These are phyloP conservation scores for Aphanomyces euteiches DNA, from an alignment of 352 stramenopile genomes.

Conservation along the genomic window DNA sequence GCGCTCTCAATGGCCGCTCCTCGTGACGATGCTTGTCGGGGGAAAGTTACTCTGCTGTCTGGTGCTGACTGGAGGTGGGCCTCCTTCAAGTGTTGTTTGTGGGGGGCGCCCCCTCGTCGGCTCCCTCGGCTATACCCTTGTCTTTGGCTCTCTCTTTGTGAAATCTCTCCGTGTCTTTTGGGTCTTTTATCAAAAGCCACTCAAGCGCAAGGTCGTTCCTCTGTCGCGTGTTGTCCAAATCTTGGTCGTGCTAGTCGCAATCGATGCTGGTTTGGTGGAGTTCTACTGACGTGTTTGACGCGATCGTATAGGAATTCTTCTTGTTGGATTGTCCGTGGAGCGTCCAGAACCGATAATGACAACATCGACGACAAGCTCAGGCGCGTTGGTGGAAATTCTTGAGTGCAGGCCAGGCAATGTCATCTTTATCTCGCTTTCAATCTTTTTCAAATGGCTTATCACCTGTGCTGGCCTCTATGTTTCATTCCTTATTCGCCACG, in stretches of 20 bases:
- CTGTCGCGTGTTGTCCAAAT: conserved; percentile 46
- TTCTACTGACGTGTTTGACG: background rate
- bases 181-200: conserved; percentile 39
- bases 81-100: conserved; percentile 41
- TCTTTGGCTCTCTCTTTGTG: conserved; percentile 44
- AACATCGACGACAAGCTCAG: conserved; percentile 31
- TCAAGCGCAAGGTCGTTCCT: conserved; percentile 48
- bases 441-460: conserved; percentile 57
- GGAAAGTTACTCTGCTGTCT: conserved; percentile 46
- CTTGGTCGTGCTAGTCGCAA: conserved; percentile 38
- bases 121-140: conserved; percentile 44
- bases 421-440: conserved; percentile 50
- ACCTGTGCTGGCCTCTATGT: conserved; percentile 45
- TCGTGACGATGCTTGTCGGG: conserved; percentile 43
- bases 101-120: conserved; percentile 38
- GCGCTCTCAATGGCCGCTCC: conserved; percentile 34
- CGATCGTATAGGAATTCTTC: conserved; percentile 36
- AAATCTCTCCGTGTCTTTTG: conserved; percentile 58
- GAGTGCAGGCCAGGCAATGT: conserved; percentile 43
- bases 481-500: conserved; percentile 60
- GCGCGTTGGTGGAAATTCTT: conserved; percentile 34
- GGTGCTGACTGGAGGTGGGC: conserved; percentile 43
- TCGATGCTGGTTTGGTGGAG: conserved; percentile 32
- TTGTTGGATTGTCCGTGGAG: conserved; percentile 38
- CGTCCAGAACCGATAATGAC: conserved; percentile 36